These are phyloP conservation scores for Asparagopsis taxiformis DNA, from an alignment of 31 red algal species.

Conservation along the genomic window DNA sequence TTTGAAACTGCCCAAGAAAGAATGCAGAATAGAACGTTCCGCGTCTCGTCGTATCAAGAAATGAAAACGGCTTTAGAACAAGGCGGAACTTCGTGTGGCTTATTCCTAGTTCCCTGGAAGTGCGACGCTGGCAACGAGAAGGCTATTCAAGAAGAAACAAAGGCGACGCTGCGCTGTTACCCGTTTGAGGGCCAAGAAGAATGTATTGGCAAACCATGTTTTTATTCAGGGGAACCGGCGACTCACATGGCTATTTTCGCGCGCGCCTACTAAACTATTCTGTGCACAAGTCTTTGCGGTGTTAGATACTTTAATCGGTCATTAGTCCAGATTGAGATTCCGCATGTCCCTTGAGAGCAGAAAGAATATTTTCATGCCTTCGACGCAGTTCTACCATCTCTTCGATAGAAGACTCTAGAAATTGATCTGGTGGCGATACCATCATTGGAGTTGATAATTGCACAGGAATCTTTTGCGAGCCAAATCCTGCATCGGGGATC, in stretches of 20 bases:
- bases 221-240: constrained; percentile 89
- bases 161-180: constrained; percentile 96
- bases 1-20: constrained; percentile 52
- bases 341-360: not conserved
- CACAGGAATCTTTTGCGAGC: too few species aligned
- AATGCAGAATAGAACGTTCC: constrained; percentile 30
- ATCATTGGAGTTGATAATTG: too few species aligned
- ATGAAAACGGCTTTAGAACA: constrained; percentile 57
- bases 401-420: not conserved
- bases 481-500: too few species aligned
- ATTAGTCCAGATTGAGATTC: not conserved
- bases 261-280: constrained; percentile 70
- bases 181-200: constrained; percentile 73
- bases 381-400: constrained; percentile 15
- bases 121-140: constrained; percentile 79
- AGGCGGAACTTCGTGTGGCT: constrained; percentile 49
- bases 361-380: constrained; percentile 10
- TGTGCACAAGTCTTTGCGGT: not conserved
- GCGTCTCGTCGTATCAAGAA: constrained; percentile 65
- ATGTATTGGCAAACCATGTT: constrained; percentile 65
- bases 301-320: not conserved
- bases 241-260: constrained; percentile 97
- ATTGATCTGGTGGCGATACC: too few species aligned
- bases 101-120: constrained; percentile 96
- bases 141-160: constrained; percentile 82